Percentiles rank a stretch among this genome's conserved stretches.
These are phyloP conservation scores for Exophiala sp. DNA, from an alignment of 2,329 filamentous ascomycete genomes.

Conservation along the genomic window DNA sequence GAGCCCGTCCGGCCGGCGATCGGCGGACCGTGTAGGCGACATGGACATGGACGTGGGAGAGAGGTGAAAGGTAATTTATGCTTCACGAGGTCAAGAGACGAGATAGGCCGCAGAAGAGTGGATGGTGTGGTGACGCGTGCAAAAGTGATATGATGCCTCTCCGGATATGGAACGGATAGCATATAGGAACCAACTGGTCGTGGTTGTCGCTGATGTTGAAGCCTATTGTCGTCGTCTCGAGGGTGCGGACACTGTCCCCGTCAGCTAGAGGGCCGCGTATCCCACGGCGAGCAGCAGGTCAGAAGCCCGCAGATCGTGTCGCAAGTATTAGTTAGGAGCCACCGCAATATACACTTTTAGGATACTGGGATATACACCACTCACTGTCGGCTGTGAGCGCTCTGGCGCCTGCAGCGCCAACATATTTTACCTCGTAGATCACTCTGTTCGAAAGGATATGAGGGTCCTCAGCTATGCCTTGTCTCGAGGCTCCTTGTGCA, in stretches of 20 bases:
- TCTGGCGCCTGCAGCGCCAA: no score
- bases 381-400: no score
- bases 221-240: conserved; percentile 9
- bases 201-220: not conserved
- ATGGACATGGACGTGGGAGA: not conserved
- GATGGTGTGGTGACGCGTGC: not conserved
- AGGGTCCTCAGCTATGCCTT: no score
- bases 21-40: conserved; percentile 4
- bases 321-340: not conserved
- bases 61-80: conserved; percentile 8
- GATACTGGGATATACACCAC: no score
- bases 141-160: conserved; percentile 10
- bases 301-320: not conserved
- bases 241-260: not conserved
- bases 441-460: not conserved
- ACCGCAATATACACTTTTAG: no score
- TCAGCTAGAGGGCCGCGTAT: not conserved
- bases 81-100: conserved; percentile 6
- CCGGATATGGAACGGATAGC: conserved; percentile 4
- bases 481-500: not conserved
- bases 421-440: not conserved
- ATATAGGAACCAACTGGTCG: not conserved
- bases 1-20: conserved; percentile 15
- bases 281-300: not conserved
- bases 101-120: no score